These are phyloP conservation scores for Hansenula lynferdii DNA, from an alignment of 1,139 yeast genomes.

Conservation along the genomic window DNA sequence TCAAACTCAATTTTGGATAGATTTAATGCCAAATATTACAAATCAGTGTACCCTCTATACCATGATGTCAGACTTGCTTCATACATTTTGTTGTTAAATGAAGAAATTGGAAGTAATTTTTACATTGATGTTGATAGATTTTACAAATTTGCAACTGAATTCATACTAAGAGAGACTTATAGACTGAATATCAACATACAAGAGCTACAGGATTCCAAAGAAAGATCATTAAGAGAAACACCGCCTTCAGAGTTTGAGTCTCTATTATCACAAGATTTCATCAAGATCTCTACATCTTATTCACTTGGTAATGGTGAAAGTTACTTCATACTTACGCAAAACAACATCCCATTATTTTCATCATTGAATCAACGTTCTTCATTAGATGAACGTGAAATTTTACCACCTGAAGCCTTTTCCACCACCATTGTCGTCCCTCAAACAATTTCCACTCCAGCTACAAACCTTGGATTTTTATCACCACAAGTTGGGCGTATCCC, in stretches of 20 bases:
- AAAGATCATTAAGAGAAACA: constrained; percentile 10
- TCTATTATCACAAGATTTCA: constrained; percentile 51
- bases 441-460: constrained; percentile 26
- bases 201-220: constrained; percentile 16
- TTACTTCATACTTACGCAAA: constrained; percentile 39
- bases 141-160: constrained; percentile 65
- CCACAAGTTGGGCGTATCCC: constrained; percentile 46
- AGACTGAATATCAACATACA: constrained; percentile 35
- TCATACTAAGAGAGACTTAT: constrained; percentile 66
- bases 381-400: constrained; percentile 60
- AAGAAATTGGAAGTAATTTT: constrained; percentile 49
- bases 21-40: constrained; percentile 33
- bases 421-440: constrained; percentile 57
- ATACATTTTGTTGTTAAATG: constrained; percentile 41
- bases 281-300: constrained; percentile 57
- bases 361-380: constrained; percentile 59
- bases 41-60: constrained; percentile 48
- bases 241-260: constrained; percentile 21
- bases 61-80: constrained; percentile 73
- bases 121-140: constrained; percentile 63
- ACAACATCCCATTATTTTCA: constrained; percentile 61
- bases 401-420: constrained; percentile 54
- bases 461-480: constrained; percentile 49
- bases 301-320: constrained; percentile 63
- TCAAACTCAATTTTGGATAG: constrained; percentile 30